These are phyloP conservation scores for Arthrobotrys musiformis DNA, from an alignment of 2,329 filamentous ascomycete species.

Conservation along the genomic window DNA sequence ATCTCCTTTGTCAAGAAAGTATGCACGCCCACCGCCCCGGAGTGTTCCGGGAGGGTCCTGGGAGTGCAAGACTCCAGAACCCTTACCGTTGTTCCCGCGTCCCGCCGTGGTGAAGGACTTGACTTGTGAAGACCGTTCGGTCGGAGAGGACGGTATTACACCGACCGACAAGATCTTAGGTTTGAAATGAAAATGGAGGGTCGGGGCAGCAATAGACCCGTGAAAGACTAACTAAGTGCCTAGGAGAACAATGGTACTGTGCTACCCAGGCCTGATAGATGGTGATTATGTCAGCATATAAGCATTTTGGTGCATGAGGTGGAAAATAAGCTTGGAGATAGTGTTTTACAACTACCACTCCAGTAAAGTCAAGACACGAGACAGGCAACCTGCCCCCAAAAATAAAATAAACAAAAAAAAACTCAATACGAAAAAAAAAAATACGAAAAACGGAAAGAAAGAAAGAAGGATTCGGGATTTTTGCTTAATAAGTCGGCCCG, in stretches of 20 bases:
- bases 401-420: constrained; percentile 1
- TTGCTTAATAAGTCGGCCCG: constrained; percentile 44
- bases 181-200: constrained; percentile 11
- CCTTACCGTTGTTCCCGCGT: constrained; percentile 51
- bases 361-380: constrained; percentile 11
- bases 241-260: constrained; percentile 5
- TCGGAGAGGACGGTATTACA: constrained; percentile 21
- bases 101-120: constrained; percentile 52
- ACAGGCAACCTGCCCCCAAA: background rate
- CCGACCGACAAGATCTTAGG: constrained; percentile 30
- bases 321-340: constrained; percentile 25
- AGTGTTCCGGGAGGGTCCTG: constrained; percentile 54
- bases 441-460: constrained; percentile 6
- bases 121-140: constrained; percentile 17
- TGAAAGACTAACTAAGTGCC: constrained; percentile 15
- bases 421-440: constrained; percentile 1
- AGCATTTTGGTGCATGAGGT: constrained; percentile 20
- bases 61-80: constrained; percentile 38
- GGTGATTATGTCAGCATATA: constrained; percentile 55
- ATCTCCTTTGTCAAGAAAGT: constrained; percentile 39
- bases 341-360: constrained; percentile 17
- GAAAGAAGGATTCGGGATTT: constrained; percentile 4
- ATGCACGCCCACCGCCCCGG: constrained; percentile 47
- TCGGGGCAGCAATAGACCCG: constrained; percentile 24
- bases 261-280: constrained; percentile 39